A percentile compares a stretch with the other conserved stretches of the same genome.
phyloP scores from a whole-genome alignment of 345 rosid species.

The Eucalyptus grandis region DNA sequence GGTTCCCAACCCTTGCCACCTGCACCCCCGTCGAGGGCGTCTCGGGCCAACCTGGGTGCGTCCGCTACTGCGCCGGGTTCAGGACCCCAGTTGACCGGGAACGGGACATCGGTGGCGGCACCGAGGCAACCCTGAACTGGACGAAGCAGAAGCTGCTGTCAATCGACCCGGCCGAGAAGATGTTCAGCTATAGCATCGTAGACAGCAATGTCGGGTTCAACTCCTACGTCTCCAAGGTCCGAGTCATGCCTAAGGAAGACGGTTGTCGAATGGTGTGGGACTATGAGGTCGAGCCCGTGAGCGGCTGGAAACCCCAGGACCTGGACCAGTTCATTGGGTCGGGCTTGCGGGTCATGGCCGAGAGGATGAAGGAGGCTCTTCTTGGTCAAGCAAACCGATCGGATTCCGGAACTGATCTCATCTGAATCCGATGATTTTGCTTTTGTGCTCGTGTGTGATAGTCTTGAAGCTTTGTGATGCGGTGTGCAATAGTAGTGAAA shows the following conservation, averaged over 20 bases:
- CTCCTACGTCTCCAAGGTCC: conserved; percentile 9
- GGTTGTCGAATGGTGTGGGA: conserved; percentile 30
- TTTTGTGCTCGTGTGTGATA: background rate
- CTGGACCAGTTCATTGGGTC: conserved; percentile 18
- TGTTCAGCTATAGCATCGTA: conserved; percentile 7
- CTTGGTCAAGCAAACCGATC: background rate
- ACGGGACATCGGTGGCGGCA: background rate
- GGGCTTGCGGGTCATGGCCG: conserved; percentile 29
- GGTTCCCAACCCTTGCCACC: conserved; percentile 40
- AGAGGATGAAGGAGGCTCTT: conserved; percentile 24
- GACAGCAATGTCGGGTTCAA: conserved; percentile 37
- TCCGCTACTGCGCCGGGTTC: conserved; percentile 45
- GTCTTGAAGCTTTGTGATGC: background rate
- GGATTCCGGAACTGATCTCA: background rate
- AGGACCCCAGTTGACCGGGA: conserved; percentile 13
- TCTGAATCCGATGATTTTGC: background rate
- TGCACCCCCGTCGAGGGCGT: conserved; percentile 18
- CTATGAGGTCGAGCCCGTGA: conserved; percentile 28
- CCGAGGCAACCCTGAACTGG: conserved; percentile 8
- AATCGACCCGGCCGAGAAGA: conserved; percentile 11
- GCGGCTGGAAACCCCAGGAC: conserved; percentile 19
- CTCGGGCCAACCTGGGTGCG: conserved; percentile 33
- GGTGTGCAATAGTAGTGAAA: background rate
- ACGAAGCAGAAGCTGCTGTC: conserved; percentile 29
- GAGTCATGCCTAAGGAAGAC: background rate